These are phyloP conservation scores for Colletotrichum orbiculare DNA, from an alignment of 2,329 filamentous ascomycete species.

Conservation along the genomic window DNA sequence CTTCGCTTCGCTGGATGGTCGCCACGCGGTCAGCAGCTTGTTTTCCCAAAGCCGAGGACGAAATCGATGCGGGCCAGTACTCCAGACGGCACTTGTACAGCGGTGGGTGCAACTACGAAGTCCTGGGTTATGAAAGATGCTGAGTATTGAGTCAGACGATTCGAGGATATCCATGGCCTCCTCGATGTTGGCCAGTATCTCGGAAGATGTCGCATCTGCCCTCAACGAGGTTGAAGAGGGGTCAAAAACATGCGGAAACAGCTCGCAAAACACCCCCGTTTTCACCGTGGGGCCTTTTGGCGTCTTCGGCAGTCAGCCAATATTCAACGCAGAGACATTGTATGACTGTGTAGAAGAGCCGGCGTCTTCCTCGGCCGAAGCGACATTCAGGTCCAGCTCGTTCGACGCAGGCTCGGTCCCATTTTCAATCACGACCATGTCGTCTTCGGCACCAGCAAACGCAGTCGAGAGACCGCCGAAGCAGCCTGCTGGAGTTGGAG, in stretches of 20 bases:
- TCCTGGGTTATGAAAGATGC: no score
- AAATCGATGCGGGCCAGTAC: not conserved
- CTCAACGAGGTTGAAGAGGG: constrained; percentile 2
- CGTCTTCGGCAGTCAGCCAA: not conserved
- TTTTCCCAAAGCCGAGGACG: not conserved
- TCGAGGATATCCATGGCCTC: constrained; percentile 12
- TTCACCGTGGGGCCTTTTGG: constrained; percentile 6
- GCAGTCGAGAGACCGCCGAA: not conserved
- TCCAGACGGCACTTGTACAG: constrained; percentile 10
- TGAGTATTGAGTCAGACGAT: not conserved
- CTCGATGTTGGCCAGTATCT: not conserved
- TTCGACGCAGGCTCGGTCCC: not conserved
- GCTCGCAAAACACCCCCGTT: not conserved
- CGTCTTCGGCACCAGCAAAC: not conserved
- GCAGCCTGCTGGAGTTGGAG: not conserved
- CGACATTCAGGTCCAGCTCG: constrained; percentile 1
- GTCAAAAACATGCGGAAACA: not conserved
- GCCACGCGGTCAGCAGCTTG: not conserved
- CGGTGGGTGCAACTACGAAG: not conserved
- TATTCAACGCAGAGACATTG: no score
- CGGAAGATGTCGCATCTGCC: not conserved
- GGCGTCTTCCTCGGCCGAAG: not conserved
- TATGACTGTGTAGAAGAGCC: not conserved
- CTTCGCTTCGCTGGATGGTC: constrained; percentile 12
- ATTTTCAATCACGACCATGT: not conserved